Conservation (phyloP, 1,284 basidiomycete genomes). For the Golubevia sp. region DNA sequence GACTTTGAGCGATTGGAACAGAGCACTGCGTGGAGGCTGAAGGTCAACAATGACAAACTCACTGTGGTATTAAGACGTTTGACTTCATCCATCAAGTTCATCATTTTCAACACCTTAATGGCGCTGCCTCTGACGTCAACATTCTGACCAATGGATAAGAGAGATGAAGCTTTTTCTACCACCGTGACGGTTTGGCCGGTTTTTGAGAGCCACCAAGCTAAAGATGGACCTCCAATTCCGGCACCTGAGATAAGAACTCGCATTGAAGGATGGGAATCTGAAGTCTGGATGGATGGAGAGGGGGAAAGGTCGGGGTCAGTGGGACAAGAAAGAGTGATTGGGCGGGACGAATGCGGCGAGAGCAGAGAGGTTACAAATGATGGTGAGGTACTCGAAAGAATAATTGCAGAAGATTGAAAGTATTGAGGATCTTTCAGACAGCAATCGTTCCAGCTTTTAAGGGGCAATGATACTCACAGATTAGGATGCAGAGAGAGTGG, state of each 20-base stretch:
- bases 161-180: slow-evolving; percentile 20
- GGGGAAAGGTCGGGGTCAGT: too few species aligned
- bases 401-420: too few species aligned
- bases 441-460: too few species aligned
- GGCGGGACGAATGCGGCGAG: too few species aligned
- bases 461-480: background rate
- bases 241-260: slow-evolving; percentile 35
- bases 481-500: background rate
- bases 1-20: too few species aligned
- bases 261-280: background rate
- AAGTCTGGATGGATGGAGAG: background rate
- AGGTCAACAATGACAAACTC: too few species aligned
- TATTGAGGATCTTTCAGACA: too few species aligned
- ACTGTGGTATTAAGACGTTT: slow-evolving; percentile 17
- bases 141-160: slow-evolving; percentile 29
- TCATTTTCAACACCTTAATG: slow-evolving; percentile 24
- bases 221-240: slow-evolving; percentile 28
- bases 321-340: too few species aligned
- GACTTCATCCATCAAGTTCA: slow-evolving; percentile 23
- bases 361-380: too few species aligned
- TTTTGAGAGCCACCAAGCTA: slow-evolving; percentile 22
- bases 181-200: slow-evolving; percentile 23
- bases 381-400: too few species aligned
- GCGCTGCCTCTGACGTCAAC: slow-evolving; percentile 30
- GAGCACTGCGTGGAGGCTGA: too few species aligned